Conservation (phyloP, 345 rosid genomes). For the Salix koriyanagi region DNA sequence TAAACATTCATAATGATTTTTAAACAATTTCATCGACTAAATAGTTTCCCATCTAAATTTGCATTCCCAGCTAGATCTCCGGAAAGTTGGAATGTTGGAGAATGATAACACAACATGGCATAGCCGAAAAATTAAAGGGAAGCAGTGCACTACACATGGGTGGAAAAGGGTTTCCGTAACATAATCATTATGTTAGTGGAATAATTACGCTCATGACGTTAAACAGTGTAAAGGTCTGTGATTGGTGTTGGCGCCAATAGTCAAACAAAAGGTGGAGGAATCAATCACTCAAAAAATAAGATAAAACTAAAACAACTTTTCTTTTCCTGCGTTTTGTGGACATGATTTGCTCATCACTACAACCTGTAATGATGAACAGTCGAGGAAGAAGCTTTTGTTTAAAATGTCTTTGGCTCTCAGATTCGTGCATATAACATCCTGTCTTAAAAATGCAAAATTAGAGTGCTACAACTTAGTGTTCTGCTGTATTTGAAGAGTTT, state of each 20-base stretch:
- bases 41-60: neutral
- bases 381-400: neutral
- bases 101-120: slow-evolving; percentile 17
- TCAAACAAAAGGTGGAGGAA: slow-evolving; percentile 3
- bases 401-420: neutral
- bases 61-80: slow-evolving; percentile 3
- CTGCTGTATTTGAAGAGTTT: neutral
- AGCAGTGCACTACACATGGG: slow-evolving; percentile 10
- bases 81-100: slow-evolving; percentile 15
- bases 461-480: neutral
- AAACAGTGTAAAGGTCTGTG: slow-evolving; percentile 8
- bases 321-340: slow-evolving; percentile 1
- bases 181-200: slow-evolving; percentile 24
- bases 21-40: neutral
- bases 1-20: too few species aligned
- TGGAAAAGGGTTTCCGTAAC: slow-evolving; percentile 8
- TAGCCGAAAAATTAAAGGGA: slow-evolving; percentile 1
- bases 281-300: neutral
- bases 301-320: neutral
- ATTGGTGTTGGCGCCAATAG: slow-evolving; percentile 1
- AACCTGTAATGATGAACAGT: slow-evolving; percentile 1
- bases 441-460: neutral
- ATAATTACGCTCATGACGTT: slow-evolving; percentile 4
- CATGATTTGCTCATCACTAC: slow-evolving; percentile 13
- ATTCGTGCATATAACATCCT: neutral